These are phyloP conservation scores for Lanmaoa rubissima DNA, from an alignment of 768 basidiomycete genomes.

Conservation along the genomic window DNA sequence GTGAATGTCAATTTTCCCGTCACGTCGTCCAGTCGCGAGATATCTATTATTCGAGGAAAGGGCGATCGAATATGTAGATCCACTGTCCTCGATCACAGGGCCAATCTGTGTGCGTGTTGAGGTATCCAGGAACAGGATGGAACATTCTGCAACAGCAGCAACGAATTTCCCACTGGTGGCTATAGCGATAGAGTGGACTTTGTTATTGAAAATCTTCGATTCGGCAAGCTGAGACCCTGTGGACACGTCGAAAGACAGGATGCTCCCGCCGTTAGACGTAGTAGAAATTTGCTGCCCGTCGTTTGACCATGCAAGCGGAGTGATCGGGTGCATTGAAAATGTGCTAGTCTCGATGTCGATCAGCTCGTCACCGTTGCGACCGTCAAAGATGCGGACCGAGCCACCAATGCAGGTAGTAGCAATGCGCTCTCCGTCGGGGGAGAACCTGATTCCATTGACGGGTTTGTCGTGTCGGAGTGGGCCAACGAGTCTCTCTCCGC, in stretches of 20 bases:
- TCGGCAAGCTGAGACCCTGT: background rate
- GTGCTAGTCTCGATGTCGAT: background rate
- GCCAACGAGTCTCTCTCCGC: background rate
- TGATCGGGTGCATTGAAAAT: background rate
- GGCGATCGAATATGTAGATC: fast-evolving
- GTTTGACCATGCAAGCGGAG: background rate
- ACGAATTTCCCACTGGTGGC: background rate
- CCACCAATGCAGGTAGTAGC: background rate
- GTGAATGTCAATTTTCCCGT: background rate
- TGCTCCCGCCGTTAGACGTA: background rate
- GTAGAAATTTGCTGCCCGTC: background rate
- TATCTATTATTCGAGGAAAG: too few relatives aligned
- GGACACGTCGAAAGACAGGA: background rate
- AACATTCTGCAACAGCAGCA: background rate
- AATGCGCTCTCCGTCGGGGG: background rate
- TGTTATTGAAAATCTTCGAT: background rate
- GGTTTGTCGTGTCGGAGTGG: background rate
- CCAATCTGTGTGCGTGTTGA: background rate
- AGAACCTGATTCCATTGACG: background rate
- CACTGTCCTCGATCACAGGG: background rate
- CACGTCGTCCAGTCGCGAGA: background rate
- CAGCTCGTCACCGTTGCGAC: background rate
- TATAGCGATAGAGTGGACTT: background rate
- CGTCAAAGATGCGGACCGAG: background rate
- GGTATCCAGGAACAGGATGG: background rate